Base-by-base conservation (phyloP, 345 rosid species). In the Viola odorata region DNA sequence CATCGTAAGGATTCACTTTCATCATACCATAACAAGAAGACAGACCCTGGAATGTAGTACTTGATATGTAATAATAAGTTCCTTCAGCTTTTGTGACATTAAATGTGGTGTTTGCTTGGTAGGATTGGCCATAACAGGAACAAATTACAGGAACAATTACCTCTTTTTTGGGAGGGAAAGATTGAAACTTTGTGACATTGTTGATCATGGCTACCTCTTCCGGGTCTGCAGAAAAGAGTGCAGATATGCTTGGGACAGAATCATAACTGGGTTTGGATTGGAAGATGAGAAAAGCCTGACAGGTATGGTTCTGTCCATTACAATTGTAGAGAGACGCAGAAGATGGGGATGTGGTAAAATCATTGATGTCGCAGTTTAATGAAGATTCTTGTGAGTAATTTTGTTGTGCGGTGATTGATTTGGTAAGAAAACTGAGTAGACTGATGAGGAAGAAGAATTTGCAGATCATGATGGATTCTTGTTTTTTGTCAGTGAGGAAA, bases 281-380 rank as follows among this genome's bases (percentile, higher is more conserved):
- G 77, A 79, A 79, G 68, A 80, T 68, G 8, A 82, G 80, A 64
- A 79, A 82, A 42, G 84, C 71, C 36, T 37, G 57, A 71, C 82
- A 82, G 23, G 61, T 12, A 15, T 8, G 54, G 37, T 39, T 5
- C 38, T 42, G 48, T 61, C 77, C 82, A 53, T 74, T 77, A 75
- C 82, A 77, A 67, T 77, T 68, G 72, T 79, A 82, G 32, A 73
- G 84, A 71, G 73, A 70, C 10, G 65, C 71, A 12, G 73, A 40
- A 42, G 81, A 71, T 7, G 75, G 74, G 6, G 64, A 69, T 12
- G 55, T 38, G 40, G 68, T 60, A 23, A 23, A 23, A 36, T 72
- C 66, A 8, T 3, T 50, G 5, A 45, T 50, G 32, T 61, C 3
- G 53, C 83, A 79, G 41, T 61, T 63, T 3, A 66, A 55, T 4